These are phyloP conservation scores for Lasiodiplodia hormozganensis DNA, from an alignment of 2,329 filamentous ascomycete species.

Conservation along the genomic window DNA sequence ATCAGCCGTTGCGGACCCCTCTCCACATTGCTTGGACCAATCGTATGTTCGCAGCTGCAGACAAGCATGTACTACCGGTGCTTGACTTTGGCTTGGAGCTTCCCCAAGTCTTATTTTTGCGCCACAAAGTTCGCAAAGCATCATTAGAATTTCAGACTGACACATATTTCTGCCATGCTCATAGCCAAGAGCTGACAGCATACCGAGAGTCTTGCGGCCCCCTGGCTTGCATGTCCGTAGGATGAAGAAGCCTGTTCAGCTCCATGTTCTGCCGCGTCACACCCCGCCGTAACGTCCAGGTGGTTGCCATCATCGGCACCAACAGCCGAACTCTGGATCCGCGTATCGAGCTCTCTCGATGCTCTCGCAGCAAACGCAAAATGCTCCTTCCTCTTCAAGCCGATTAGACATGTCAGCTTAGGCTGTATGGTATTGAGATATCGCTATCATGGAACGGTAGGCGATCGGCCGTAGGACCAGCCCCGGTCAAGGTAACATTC, in stretches of 20 bases:
- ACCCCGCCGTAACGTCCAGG: background rate
- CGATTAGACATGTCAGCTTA: background rate
- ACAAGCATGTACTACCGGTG: slow-evolving; percentile 6
- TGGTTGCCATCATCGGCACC: background rate
- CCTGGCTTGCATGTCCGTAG: background rate
- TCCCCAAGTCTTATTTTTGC: background rate
- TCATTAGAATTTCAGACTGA: background rate
- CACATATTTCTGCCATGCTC: background rate
- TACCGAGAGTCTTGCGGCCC: background rate
- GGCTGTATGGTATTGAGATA: background rate
- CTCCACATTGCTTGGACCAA: background rate
- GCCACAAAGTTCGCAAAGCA: background rate
- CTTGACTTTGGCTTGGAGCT: background rate
- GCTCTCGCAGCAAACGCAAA: background rate
- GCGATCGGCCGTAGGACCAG: background rate
- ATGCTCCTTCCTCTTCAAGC: slow-evolving; percentile 12
- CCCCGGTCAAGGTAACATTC: slow-evolving; percentile 22
- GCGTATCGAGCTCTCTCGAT: background rate
- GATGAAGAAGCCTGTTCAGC: background rate
- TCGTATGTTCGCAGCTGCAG: background rate
- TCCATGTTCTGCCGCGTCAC: background rate
- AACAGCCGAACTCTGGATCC: background rate
- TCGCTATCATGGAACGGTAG: background rate
- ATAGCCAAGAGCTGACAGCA: background rate
- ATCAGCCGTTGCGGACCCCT: background rate